Conservation (phyloP, 176 grass and related monocot species). For the Ananas comosus region DNA sequence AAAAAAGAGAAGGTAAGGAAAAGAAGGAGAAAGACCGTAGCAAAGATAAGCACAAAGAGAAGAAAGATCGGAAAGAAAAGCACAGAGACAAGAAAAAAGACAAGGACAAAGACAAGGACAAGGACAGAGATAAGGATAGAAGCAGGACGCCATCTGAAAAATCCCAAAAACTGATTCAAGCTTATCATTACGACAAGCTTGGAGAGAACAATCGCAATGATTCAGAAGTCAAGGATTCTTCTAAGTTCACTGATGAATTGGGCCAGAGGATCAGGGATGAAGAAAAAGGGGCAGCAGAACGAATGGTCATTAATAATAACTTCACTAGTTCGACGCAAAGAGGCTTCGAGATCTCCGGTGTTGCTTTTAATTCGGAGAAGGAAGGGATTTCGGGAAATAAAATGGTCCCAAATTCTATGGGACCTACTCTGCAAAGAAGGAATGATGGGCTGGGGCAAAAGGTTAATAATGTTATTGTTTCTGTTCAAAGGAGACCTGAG, state of each 20-base stretch:
- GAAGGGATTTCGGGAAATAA: conserved; percentile 36
- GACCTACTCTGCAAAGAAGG: conserved; percentile 24
- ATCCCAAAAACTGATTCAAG: conserved; percentile 27
- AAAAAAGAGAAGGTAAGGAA: conserved; percentile 62
- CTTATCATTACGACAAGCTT: conserved; percentile 26
- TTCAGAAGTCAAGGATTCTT: conserved; percentile 35
- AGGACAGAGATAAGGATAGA: conserved; percentile 60
- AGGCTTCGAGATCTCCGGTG: conserved; percentile 27
- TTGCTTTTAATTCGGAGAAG: conserved; percentile 27
- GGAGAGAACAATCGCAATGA: conserved; percentile 39
- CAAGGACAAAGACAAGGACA: conserved; percentile 69
- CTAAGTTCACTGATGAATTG: conserved; percentile 44
- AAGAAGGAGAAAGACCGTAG: conserved; percentile 60
- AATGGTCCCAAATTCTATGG: conserved; percentile 28
- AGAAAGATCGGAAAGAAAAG: conserved; percentile 69
- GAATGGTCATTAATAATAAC: conserved; percentile 27
- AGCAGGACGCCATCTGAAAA: conserved; percentile 39
- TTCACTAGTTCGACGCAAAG: conserved; percentile 32
- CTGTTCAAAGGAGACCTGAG: conserved; percentile 49
- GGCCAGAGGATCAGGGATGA: conserved; percentile 36
- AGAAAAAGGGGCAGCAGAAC: conserved; percentile 31
- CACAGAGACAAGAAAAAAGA: conserved; percentile 69
- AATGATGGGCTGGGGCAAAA: conserved; percentile 36
- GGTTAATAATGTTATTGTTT: conserved; percentile 44
- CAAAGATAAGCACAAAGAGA: conserved; percentile 69